phyloP scores from a whole-genome alignment of 208 protist genomes.

The Leishmania major region DNA sequence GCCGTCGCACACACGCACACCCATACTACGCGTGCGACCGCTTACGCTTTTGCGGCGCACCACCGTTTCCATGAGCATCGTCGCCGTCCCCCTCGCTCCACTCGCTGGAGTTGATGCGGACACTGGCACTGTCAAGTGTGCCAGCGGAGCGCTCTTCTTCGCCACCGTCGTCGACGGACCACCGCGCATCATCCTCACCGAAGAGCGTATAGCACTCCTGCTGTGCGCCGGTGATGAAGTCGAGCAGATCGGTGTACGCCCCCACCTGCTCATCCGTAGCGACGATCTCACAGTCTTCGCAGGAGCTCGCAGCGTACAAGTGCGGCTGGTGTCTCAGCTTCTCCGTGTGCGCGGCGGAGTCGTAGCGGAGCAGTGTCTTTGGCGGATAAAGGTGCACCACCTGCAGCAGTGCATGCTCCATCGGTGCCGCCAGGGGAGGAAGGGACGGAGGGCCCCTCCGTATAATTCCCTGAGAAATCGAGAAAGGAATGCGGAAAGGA shows the following conservation, averaged over 20 bases:
- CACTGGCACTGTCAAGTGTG: constrained; percentile 20
- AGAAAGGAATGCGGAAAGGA: not conserved
- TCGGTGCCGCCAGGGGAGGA: not conserved
- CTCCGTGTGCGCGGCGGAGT: constrained; percentile 18
- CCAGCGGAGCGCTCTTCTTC: constrained; percentile 1
- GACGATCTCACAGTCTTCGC: constrained; percentile 16
- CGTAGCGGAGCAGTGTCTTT: constrained; percentile 25
- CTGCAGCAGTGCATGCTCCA: constrained; percentile 30
- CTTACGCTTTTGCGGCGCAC: constrained; percentile 15
- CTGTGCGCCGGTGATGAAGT: constrained; percentile 57
- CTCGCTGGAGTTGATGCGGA: constrained; percentile 32
- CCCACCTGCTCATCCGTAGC: constrained; percentile 12
- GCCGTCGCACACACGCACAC: not conserved
- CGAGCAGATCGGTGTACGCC: constrained; percentile 47
- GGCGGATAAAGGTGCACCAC: constrained; percentile 11
- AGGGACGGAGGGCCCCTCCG: not conserved
- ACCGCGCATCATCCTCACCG: constrained; percentile 37
- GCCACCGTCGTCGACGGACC: constrained; percentile 16
- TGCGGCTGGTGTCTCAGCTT: constrained; percentile 28
- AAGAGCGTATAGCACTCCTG: constrained; percentile 68
- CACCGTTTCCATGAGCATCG: not conserved
- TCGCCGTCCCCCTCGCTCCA: constrained; percentile 39
- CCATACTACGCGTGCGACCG: not conserved
- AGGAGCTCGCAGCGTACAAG: constrained; percentile 21
- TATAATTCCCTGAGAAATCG: not conserved